These are phyloP conservation scores for Aspergillus neoniger DNA, from an alignment of 2,329 filamentous ascomycete species.

Conservation along the genomic window DNA sequence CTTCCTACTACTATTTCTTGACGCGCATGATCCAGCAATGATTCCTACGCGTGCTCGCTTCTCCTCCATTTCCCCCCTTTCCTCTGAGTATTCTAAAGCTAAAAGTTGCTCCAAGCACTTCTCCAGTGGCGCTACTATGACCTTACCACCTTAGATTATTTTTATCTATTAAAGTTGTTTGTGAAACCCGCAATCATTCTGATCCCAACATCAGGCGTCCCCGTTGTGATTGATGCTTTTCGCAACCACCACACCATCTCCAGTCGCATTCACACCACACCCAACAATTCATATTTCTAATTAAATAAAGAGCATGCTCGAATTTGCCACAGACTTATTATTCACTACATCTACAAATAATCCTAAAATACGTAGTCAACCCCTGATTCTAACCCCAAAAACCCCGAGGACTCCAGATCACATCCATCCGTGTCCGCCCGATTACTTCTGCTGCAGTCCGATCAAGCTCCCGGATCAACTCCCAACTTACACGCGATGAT, in stretches of 20 bases:
- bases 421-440: slow-evolving; percentile 1
- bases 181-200: neutral
- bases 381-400: neutral
- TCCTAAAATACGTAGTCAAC: neutral
- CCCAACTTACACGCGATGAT: slow-evolving; percentile 12
- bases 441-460: slow-evolving; percentile 16
- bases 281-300: neutral
- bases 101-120: neutral
- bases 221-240: slow-evolving; percentile 7
- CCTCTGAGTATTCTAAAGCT: neutral
- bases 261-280: neutral
- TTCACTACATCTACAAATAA: neutral
- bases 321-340: neutral
- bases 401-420: neutral
- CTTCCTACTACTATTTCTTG: slow-evolving; percentile 12
- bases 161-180: neutral
- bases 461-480: slow-evolving; percentile 23
- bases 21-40: slow-evolving; percentile 11
- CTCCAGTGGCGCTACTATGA: neutral
- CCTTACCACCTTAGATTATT: neutral
- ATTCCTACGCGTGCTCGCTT: slow-evolving; percentile 11
- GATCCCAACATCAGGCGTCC: neutral
- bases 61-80: slow-evolving; percentile 5
- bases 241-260: slow-evolving; percentile 1
- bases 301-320: neutral